A percentile compares a stretch with the other conserved stretches of the same genome.
Evolutionary conservation across 768 basidiomycete species (phyloP).

Genomic region (Rhodotorula babjevae): DNA sequence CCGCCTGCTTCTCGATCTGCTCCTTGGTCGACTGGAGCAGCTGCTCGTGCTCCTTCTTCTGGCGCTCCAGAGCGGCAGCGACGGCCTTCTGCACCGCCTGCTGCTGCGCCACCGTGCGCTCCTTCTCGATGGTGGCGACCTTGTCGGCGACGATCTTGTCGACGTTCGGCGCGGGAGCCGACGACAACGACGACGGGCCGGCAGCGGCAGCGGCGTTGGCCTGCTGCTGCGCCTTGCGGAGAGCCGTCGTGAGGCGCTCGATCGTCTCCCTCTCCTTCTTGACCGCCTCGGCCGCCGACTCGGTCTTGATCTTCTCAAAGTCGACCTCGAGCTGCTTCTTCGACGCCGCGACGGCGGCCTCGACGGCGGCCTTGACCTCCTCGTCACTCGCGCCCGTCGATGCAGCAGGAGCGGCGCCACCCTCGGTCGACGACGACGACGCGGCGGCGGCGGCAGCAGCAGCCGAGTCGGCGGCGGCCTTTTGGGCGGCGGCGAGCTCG

Average conservation of each 20-base stretch:
- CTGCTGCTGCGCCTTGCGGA: constrained; percentile 31
- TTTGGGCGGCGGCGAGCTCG: constrained; percentile 21
- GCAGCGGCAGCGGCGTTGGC: constrained; percentile 18
- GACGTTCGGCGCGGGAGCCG: constrained; percentile 29
- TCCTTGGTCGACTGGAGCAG: constrained; percentile 29
- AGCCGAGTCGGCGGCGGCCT: neutral
- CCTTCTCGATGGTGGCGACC: constrained; percentile 55
- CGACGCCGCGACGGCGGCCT: constrained; percentile 44
- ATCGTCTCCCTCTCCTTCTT: constrained; percentile 49
- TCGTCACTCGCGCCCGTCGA: constrained; percentile 41
- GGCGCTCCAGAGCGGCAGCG: constrained; percentile 25
- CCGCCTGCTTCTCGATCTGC: constrained; percentile 30
- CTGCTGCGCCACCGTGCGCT: constrained; percentile 19
- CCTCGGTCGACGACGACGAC: neutral
- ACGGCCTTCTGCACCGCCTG: constrained; percentile 45
- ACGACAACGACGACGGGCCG: neutral
- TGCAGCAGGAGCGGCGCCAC: constrained; percentile 28
- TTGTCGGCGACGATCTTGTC: constrained; percentile 55
- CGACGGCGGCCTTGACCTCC: constrained; percentile 45
- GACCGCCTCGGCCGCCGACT: constrained; percentile 48
- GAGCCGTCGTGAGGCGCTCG: constrained; percentile 26
- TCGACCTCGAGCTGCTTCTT: constrained; percentile 45
- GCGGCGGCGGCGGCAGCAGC: neutral
- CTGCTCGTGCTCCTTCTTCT: constrained; percentile 29
- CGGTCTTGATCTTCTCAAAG: constrained; percentile 43